A percentile compares a stretch with the other conserved stretches of the same genome.
These are phyloP conservation scores for Yarrowia keelungensis DNA, from an alignment of 805 yeast species.

Conservation along the genomic window DNA sequence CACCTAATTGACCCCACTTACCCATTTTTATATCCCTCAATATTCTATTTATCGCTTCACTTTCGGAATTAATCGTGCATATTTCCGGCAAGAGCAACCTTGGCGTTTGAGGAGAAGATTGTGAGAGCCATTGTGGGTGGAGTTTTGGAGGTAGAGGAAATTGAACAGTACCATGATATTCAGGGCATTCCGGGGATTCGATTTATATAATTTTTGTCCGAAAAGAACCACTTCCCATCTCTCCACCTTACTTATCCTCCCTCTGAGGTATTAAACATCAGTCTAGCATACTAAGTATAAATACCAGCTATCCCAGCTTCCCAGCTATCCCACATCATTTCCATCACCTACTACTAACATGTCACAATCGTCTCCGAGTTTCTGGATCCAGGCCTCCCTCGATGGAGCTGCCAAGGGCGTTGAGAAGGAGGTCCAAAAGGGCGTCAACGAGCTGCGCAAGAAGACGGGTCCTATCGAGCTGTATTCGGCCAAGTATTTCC, in stretches of 20 bases:
- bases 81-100: conserved; percentile 37
- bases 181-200: not conserved
- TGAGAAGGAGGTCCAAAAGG: conserved; percentile 43
- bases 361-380: conserved; percentile 33
- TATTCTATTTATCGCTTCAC: too few species aligned
- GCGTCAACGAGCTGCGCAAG: conserved; percentile 40
- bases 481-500: conserved; percentile 65
- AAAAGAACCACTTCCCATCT: not conserved
- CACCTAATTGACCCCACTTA: too few species aligned
- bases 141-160: too few species aligned
- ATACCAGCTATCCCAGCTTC: not conserved
- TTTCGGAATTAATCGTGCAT: conserved; percentile 29
- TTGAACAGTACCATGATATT: too few species aligned
- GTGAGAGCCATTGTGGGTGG: not conserved
- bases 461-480: conserved; percentile 53
- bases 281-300: not conserved
- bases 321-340: not conserved
- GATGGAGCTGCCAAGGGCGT: conserved; percentile 49
- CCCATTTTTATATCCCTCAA: too few species aligned
- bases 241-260: not conserved
- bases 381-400: conserved; percentile 49
- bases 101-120: not conserved
- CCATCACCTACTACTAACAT: not conserved
- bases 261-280: conserved; percentile 18
- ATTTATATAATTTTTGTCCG: too few species aligned